Base-by-base conservation (phyloP, 371 early-diverging fungal genomes). In the Syncephalastrum racemosum region DNA sequence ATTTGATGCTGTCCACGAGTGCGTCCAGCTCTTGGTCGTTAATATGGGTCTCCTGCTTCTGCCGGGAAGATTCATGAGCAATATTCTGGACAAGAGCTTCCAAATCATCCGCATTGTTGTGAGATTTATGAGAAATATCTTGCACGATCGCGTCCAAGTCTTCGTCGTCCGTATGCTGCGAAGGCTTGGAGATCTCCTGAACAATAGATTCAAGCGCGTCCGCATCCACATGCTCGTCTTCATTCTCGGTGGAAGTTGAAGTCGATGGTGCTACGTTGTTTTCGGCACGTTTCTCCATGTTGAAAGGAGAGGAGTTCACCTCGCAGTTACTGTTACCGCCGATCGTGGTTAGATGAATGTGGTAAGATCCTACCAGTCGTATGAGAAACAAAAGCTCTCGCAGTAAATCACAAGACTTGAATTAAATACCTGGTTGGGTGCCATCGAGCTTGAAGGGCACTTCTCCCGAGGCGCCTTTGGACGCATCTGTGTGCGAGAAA, bases 391-490 rank as follows among this genome's bases (percentile, higher is more conserved):
- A 31, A 12, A 31, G 10, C 10, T 10, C 10, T 10, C 10, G 5
- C 36, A 10, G 6, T 10, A 31, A 31, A 10, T 10, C 36, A 31
- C 6, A 2, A 31, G 36, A 31, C 36, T 31, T 31, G 27, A 4
- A 27, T 4, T 27, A 31, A 8, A 12, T 59, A 65, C 70, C 70
- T 42, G 61, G 58, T 14, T 62, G 45, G 41, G 60, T 53, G 5
- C 60, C 59, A 20, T 60, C 31, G 7, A 76, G 64, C 12, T 44
- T n/a, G 15, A 73, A 53, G 23, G 68, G 50, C 15, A 76, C 40
- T 50, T 72, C 71, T 8, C 70, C 64, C 8, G 73, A 59, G 16
- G 64, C 64, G 41, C 69, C 69, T 23, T 10, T 43, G 18, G 15
- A 51, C 23, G 73, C 73, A 62, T 64, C 77, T 76, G 48, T 16